Evolutionary conservation across 495 filamentous ascomycete species (phyloP).

Genomic region (Margaritispora aquatica): DNA sequence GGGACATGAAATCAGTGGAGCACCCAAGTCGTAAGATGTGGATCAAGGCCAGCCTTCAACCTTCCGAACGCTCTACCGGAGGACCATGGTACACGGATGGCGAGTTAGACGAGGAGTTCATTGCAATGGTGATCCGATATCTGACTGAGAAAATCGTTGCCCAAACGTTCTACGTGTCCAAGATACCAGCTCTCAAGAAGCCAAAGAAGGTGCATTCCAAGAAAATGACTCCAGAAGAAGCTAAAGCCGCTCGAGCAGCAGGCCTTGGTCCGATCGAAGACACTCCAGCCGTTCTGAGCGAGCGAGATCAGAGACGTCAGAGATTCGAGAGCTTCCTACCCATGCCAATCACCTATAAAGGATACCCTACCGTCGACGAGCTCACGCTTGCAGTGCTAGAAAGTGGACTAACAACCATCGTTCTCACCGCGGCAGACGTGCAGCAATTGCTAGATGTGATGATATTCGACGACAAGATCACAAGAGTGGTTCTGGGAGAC

Average conservation of each 20-base stretch:
- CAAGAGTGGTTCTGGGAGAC: constrained; percentile 47
- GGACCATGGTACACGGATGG: constrained; percentile 91
- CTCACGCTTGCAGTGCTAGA: constrained; percentile 67
- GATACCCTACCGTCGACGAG: constrained; percentile 68
- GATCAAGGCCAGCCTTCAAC: constrained; percentile 71
- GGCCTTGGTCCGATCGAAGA: constrained; percentile 26
- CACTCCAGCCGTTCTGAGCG: constrained; percentile 2
- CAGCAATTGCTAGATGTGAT: constrained; percentile 78
- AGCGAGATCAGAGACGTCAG: constrained; percentile 2
- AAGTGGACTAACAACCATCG: constrained; percentile 56
- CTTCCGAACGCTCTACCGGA: constrained; percentile 82
- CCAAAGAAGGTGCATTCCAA: constrained; percentile 39
- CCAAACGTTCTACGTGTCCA: constrained; percentile 53
- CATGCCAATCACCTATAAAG: constrained; percentile 59
- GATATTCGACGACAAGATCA: constrained; percentile 72
- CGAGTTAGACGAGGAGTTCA: constrained; percentile 79
- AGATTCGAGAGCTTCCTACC: constrained; percentile 43
- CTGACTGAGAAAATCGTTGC: constrained; percentile 66
- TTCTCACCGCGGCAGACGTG: constrained; percentile 64
- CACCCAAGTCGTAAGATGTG: constrained; percentile 68
- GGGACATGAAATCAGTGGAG: constrained; percentile 56
- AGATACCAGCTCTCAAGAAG: constrained; percentile 13
- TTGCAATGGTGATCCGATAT: constrained; percentile 59
- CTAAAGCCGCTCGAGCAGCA: constrained; percentile 30
- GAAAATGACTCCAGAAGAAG: constrained; percentile 25